Conservation (phyloP, 2,329 filamentous ascomycete species). For the Aspergillus glaucus region DNA sequence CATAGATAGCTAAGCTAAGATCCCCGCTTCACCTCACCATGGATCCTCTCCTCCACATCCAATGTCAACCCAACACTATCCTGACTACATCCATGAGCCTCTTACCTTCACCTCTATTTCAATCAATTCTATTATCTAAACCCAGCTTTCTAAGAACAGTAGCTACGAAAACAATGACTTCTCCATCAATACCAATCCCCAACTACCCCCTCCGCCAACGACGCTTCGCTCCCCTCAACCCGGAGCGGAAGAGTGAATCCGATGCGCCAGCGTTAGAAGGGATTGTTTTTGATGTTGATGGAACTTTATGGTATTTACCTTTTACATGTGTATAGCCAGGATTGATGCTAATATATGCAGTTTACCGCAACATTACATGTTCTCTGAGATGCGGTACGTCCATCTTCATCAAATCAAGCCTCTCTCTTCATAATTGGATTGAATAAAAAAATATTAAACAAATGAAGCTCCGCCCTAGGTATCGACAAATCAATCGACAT, state of each 20-base stretch:
- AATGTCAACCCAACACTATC: too few relatives aligned
- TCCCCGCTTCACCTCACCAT: too few relatives aligned
- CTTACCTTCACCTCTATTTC: too few relatives aligned
- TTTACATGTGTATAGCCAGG: not conserved
- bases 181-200: constrained; percentile 6
- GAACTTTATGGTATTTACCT: constrained; percentile 67
- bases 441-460: not conserved
- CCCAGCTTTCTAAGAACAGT: not conserved
- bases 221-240: constrained; percentile 47
- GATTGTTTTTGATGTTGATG: constrained; percentile 87
- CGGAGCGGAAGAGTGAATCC: constrained; percentile 19
- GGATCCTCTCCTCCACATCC: too few relatives aligned
- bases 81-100: too few relatives aligned
- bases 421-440: not conserved
- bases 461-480: constrained; percentile 50
- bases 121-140: not conserved
- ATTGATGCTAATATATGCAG: constrained; percentile 40
- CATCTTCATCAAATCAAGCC: not conserved
- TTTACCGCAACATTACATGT: constrained; percentile 94
- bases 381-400: constrained; percentile 67
- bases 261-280: constrained; percentile 46
- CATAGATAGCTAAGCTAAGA: too few relatives aligned
- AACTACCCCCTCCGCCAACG: constrained; percentile 27
- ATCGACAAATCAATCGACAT: constrained; percentile 75
- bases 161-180: constrained; percentile 17